These are phyloP conservation scores for Globisporangium iwayamae DNA, from an alignment of 352 stramenopile species.

Conservation along the genomic window DNA sequence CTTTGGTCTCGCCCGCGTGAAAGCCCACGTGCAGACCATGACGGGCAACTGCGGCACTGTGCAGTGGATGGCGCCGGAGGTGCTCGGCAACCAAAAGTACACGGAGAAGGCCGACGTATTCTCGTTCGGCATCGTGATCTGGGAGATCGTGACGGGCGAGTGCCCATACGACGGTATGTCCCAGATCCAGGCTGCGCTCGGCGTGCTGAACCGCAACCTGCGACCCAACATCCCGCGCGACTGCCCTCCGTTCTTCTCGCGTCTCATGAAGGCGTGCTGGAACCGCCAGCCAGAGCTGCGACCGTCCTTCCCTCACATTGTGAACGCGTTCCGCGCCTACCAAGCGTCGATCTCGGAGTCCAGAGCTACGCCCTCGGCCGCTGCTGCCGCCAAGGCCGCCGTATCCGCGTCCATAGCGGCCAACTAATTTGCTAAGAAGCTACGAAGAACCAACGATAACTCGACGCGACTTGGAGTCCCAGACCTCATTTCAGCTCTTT, in stretches of 20 bases:
- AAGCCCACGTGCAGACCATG: slow-evolving; percentile 83
- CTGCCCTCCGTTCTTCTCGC: slow-evolving; percentile 63
- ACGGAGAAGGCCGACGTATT: slow-evolving; percentile 90
- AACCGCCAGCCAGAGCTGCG: slow-evolving; percentile 66
- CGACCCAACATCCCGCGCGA: slow-evolving; percentile 59
- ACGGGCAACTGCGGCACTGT: slow-evolving; percentile 82
- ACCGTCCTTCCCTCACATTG: slow-evolving; percentile 64
- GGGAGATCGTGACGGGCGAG: slow-evolving; percentile 86
- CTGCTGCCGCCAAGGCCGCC: slow-evolving; percentile 33
- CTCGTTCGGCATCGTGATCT: slow-evolving; percentile 89
- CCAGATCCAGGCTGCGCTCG: slow-evolving; percentile 71
- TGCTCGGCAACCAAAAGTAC: slow-evolving; percentile 86
- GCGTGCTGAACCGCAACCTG: slow-evolving; percentile 68
- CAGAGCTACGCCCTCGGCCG: slow-evolving; percentile 32
- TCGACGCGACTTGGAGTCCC: not conserved
- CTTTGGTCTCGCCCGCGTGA: slow-evolving; percentile 79
- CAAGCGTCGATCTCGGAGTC: slow-evolving; percentile 48
- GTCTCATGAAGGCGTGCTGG: slow-evolving; percentile 74
- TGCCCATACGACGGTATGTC: slow-evolving; percentile 88
- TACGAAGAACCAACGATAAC: not conserved
- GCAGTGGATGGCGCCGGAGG: slow-evolving; percentile 69
- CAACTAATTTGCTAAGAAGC: slow-evolving; percentile 16
- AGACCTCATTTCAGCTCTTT: slow-evolving; percentile 6
- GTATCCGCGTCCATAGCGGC: slow-evolving; percentile 41
- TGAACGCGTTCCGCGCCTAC: slow-evolving; percentile 61